Conservation (phyloP, 495 filamentous ascomycete species). For the Immersiella caudata region DNA sequence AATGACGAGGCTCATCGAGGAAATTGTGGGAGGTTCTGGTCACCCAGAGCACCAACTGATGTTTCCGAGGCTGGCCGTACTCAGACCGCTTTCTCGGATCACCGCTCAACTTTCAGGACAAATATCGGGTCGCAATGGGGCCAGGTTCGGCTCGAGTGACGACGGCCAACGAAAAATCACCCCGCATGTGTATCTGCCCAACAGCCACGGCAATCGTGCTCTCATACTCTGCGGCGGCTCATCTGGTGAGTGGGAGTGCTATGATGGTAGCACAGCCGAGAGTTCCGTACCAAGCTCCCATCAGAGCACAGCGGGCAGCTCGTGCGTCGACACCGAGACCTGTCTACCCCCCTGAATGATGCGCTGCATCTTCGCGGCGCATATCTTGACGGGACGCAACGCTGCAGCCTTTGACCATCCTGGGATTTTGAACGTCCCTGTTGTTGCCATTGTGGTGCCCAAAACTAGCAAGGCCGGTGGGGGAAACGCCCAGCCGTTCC, state of each 20-base stretch:
- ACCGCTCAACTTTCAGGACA: constrained; percentile 15
- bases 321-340: constrained; percentile 3
- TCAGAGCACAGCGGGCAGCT: constrained; percentile 10
- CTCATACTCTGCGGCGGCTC: neutral
- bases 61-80: constrained; percentile 6
- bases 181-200: constrained; percentile 30
- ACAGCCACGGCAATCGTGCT: constrained; percentile 24
- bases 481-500: too few relatives aligned
- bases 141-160: constrained; percentile 1
- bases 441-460: too few relatives aligned
- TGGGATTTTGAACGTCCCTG: neutral
- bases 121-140: constrained; percentile 23
- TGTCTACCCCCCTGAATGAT: constrained; percentile 1
- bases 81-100: constrained; percentile 18
- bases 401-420: constrained; percentile 6
- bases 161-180: constrained; percentile 23
- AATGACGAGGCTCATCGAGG: too few relatives aligned
- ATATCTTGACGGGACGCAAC: constrained; percentile 14
- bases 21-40: neutral
- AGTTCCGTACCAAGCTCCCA: constrained; percentile 8
- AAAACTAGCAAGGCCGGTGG: neutral
- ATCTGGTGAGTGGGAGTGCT: neutral
- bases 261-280: constrained; percentile 15
- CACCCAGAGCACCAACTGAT: neutral
- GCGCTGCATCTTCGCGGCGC: constrained; percentile 11